These are phyloP conservation scores for Termitomyces sp. DNA, from an alignment of 768 basidiomycete genomes.

Conservation along the genomic window DNA sequence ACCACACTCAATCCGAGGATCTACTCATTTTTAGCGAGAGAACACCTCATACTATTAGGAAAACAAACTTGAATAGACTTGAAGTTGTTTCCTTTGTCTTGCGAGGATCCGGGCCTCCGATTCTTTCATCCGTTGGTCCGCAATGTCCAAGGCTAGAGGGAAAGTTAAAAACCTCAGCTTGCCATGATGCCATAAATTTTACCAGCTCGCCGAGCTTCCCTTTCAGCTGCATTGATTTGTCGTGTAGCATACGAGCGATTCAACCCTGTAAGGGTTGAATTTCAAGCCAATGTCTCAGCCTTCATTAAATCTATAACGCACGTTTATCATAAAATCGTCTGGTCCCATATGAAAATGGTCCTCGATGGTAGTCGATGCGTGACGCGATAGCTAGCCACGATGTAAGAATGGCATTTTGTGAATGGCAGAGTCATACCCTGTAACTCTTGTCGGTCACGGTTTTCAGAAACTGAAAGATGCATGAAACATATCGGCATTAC, in stretches of 20 bases:
- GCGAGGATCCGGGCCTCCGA: not conserved
- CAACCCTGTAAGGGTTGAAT: not conserved
- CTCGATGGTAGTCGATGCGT: not conserved
- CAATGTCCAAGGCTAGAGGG: not conserved
- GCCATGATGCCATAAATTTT: not conserved
- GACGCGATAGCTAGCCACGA: not conserved
- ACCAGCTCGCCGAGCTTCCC: not conserved
- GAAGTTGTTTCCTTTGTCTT: not conserved
- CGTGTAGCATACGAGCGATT: not conserved
- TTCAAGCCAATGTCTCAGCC: not conserved
- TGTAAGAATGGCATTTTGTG: not conserved
- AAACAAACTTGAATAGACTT: not conserved
- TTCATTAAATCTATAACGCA: not conserved
- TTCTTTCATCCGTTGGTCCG: not conserved
- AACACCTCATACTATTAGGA: too few relatives aligned
- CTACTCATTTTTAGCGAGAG: not conserved
- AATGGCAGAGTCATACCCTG: not conserved
- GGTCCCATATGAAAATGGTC: not conserved
- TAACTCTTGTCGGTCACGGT: not conserved
- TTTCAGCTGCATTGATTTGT: not conserved
- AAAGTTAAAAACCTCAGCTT: not conserved
- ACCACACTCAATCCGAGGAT: not conserved
- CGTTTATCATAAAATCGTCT: not conserved
- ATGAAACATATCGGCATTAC: not conserved
- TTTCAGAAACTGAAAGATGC: not conserved